Evolutionary conservation across 345 rosid species (phyloP), one percentile per base, ranked within the genome.

Genomic region (Lepidium sativum): DNA sequence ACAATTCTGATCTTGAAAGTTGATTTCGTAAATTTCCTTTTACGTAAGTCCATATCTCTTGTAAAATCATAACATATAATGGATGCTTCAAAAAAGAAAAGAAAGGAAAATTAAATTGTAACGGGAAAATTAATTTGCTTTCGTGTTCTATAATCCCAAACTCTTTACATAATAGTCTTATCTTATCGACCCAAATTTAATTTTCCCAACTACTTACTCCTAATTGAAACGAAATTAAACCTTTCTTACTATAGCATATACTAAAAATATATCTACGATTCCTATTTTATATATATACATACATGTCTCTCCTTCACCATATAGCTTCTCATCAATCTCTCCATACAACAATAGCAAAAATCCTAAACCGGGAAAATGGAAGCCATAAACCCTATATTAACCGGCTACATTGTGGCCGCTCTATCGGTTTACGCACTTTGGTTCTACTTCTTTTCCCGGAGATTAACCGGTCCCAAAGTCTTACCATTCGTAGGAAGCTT

Each of bases 401-500:
- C 74, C 51, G 40, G 73, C 62, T 38, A 86, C n/a, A 67, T 68
- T 8, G 81, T 87, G 16, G 73, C 74, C 0, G 77, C 63, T 32
- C 9, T 78, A 13, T 81, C 76, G 0, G 65, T 79, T 23, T 91
- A 91, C 62, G 82, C 84, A 17, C 3, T 86, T 6, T 91, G 98
- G 98, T 91, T 86, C 88, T 75, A 79, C 60, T 69, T 85, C 59
- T 52, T 91, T 9, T 72, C 87, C 62, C 70, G 84, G 38, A 81
- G 63, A 42, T 81, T 88, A 2, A 81, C 88, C 4, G 98, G 98
- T 31, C 88, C 96, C 0, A 85, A 60, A 54, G 81, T 79, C 12
- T 82, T 83, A 76, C 98, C 98, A 0, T 2, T 91, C 4, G 75
- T 88, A 2, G 98, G 98, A 13, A 86, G 95, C 67, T 78, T 92